Evolutionary conservation across 2,329 filamentous ascomycete species (phyloP), one percentile per base, ranked within the genome.

Genomic region (Amylocarpus encephaloides): DNA sequence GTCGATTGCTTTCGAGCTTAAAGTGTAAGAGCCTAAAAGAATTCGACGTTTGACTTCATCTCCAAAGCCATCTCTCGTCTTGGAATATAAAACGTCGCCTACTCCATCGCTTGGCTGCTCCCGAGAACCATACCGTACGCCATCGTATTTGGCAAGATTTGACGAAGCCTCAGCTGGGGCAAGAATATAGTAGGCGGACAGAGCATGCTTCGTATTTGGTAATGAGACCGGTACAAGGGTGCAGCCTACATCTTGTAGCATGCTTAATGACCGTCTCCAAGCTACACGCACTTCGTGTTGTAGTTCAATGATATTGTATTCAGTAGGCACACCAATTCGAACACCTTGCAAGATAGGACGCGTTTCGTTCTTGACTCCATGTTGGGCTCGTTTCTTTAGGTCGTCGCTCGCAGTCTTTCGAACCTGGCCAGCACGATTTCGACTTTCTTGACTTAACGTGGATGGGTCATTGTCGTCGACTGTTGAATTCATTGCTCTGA

Each of bases 101-200:
- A 72, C 73, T 49, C 80, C 80, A 52, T 83, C 74, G 42, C 73
- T 76, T 7, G 63, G 49, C 9, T 65, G 45, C 22, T 26, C 47
- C 13, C 62, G 59, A 35, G 48, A 48, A 1, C 93, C 93, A 68
- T 95, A 98, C 10, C 93, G 85, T n/a, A 97, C 82, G 16, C 93
- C 93, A 62, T 98, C 94, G 67, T 96, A 98, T 67, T 95, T 96
- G 50, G 93, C 88, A 2, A 98, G 79, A 62, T 98, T 98, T 13
- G 92, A 97, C 1, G 89, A 89, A 3, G 93, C 93, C 70, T 98
- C 93, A 13, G 93, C 92, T 0, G 93, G 89, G 0, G 93, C 94
- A 49, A 98, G 82, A 50, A 98, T 80, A 68, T 98, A 98, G 72
- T 98, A 98, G 32, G 93, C 87, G 16, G 90, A 88, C 0, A 98